Conservation (phyloP, 441 rosid genomes). For the Bocquillonia castaneifolia region DNA sequence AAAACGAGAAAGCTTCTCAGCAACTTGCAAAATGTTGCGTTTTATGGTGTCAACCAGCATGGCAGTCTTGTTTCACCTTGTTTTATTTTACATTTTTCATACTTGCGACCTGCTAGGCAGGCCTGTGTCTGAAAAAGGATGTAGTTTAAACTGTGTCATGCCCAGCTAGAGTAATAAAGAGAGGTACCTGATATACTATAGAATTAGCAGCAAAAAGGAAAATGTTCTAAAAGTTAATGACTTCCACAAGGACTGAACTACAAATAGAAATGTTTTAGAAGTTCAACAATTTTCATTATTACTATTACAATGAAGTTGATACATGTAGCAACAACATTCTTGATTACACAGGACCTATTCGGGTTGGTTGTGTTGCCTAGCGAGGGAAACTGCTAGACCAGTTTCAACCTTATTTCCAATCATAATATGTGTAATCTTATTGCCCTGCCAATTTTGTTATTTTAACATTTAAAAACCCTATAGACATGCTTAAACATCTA, state of each 20-base stretch:
- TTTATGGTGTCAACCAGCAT: too few relatives aligned
- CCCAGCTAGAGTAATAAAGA: background rate
- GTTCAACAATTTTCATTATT: background rate
- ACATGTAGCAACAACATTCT: background rate
- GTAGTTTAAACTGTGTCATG: too few relatives aligned
- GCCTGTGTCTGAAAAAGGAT: too few relatives aligned
- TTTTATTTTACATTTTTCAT: too few relatives aligned
- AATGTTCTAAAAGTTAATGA: too few relatives aligned
- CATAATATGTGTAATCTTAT: slow-evolving; percentile 24
- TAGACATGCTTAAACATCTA: slow-evolving; percentile 16
- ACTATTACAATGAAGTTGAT: background rate
- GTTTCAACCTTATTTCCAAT: slow-evolving; percentile 16
- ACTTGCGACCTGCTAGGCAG: too few relatives aligned
- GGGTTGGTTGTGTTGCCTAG: too few relatives aligned
- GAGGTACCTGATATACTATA: too few relatives aligned
- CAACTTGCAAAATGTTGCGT: too few relatives aligned
- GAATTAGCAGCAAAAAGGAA: too few relatives aligned
- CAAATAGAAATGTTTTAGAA: background rate
- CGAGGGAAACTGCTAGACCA: background rate
- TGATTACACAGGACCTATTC: background rate
- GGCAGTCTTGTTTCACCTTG: background rate
- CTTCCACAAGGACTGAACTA: too few relatives aligned
- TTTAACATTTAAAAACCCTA: slow-evolving; percentile 8
- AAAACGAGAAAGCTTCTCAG: background rate
- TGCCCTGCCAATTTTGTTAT: slow-evolving; percentile 6